Evolutionary conservation across 495 filamentous ascomycete genomes (phyloP), one percentile per base, ranked within the genome.

Genomic region (Penicillium macrosclerotiorum): DNA sequence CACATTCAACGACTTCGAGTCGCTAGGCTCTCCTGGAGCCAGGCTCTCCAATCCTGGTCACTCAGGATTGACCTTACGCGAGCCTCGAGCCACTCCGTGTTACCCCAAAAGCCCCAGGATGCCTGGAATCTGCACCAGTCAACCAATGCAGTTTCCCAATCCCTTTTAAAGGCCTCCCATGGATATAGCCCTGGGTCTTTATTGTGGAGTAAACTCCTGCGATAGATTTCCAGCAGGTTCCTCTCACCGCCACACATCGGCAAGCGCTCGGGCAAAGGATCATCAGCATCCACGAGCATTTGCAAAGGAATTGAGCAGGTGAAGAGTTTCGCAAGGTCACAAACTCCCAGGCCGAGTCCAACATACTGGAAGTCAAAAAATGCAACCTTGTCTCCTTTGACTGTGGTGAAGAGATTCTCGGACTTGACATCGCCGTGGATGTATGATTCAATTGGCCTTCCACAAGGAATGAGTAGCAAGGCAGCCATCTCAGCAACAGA

Each of bases 91-190:
- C 67, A 71, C 45, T 68, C 63, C 0, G 67, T 71, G 26, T 71
- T 68, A 6, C 67, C 67, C 67, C 67, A 71, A 26, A 71, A 71
- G 0, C 67, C 67, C 67, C 67, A 71, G 3, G 67, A 71, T 1
- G 67, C 67, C 51, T 71, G 67, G 37, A 71, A 71, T 35, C 67
- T 25, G 52, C 65, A 71, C 67, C 67, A 71, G 44, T 71, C 67
- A 3, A 68, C 67, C 30, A 71, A 42, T 0, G 67, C 65, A 5
- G 65, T 63, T 45, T 71, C 67, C 67, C 67, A 71, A 45, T 71
- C 65, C 19, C 61, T 51, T 17, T 42, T 40, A 14, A 71, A 67
- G 0, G 22, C 40, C 1, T 60, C 42, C 65, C 63, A 71, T 11
- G 53, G 40, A 20, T 68, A 71, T 2, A 45, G 30, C 0, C 34